Conservation (phyloP, 108 stramenopile genomes). For the Cyclotella atomus region DNA sequence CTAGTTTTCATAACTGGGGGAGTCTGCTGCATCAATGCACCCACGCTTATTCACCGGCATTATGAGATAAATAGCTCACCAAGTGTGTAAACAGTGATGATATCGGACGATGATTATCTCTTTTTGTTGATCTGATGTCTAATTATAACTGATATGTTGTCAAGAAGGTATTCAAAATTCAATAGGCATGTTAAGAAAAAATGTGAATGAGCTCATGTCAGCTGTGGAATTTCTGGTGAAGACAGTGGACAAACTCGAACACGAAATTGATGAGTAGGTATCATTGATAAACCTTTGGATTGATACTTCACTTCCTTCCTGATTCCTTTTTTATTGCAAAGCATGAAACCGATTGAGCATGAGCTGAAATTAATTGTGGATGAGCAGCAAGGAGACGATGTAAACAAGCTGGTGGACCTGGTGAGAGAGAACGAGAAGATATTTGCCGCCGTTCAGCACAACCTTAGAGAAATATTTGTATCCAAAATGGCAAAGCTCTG, state of each 20-base stretch:
- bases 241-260: not conserved
- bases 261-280: not conserved
- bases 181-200: not conserved
- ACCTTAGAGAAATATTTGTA: not conserved
- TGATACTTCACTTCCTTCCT: not conserved
- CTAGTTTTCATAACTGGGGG: not conserved
- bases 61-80: not conserved
- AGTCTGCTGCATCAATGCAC: not conserved
- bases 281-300: not conserved
- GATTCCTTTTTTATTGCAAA: no score
- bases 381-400: not conserved
- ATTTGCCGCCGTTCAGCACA: not conserved
- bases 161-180: not conserved
- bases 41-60: not conserved
- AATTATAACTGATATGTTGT: not conserved
- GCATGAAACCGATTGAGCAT: not conserved
- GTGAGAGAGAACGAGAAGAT: constrained; percentile 4
- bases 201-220: not conserved
- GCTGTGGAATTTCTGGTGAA: not conserved
- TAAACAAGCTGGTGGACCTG: not conserved
- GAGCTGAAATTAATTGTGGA: not conserved
- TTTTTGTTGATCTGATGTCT: not conserved
- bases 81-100: no score
- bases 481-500: not conserved
- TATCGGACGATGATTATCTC: no score